Evolutionary conservation across 192 early-diverging fungal genomes (phyloP).

Genomic region (Linnemannia elongata): DNA sequence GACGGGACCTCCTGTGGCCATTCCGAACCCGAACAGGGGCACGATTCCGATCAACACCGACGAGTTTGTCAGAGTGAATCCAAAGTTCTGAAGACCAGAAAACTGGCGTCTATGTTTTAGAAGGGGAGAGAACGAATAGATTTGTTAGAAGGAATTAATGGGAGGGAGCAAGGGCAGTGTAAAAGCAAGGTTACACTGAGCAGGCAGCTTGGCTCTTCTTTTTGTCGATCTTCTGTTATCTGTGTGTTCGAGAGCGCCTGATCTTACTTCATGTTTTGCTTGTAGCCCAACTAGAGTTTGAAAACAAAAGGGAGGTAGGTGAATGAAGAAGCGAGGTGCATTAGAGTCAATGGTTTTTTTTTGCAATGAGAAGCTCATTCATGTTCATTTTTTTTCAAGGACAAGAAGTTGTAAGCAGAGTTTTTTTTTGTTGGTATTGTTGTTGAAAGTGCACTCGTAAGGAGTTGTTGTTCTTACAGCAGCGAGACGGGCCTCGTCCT

Average conservation of each 20-base stretch:
- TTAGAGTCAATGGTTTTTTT: background rate
- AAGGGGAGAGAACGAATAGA: background rate
- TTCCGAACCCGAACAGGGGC: constrained; percentile 59
- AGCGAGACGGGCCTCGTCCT: constrained; percentile 53
- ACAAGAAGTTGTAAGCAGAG: background rate
- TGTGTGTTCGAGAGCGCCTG: background rate
- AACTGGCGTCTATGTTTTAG: constrained; percentile 43
- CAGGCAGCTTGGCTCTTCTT: background rate
- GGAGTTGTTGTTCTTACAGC: background rate
- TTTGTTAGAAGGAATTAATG: background rate
- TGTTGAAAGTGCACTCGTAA: background rate
- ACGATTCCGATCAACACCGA: constrained; percentile 55
- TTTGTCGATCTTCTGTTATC: background rate
- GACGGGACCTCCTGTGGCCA: constrained; percentile 62
- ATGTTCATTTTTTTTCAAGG: background rate
- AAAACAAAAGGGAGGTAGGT: background rate
- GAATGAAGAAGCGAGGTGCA: background rate
- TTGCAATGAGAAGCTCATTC: background rate
- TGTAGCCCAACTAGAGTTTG: constrained; percentile 39
- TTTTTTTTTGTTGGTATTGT: no score
- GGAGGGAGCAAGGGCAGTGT: background rate
- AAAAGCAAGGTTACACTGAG: background rate
- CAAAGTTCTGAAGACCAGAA: constrained; percentile 56
- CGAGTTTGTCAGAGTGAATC: constrained; percentile 48
- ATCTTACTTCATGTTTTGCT: constrained; percentile 56